These are phyloP conservation scores for Starmerella stellata DNA, from an alignment of 805 yeast species.

Conservation along the genomic window DNA sequence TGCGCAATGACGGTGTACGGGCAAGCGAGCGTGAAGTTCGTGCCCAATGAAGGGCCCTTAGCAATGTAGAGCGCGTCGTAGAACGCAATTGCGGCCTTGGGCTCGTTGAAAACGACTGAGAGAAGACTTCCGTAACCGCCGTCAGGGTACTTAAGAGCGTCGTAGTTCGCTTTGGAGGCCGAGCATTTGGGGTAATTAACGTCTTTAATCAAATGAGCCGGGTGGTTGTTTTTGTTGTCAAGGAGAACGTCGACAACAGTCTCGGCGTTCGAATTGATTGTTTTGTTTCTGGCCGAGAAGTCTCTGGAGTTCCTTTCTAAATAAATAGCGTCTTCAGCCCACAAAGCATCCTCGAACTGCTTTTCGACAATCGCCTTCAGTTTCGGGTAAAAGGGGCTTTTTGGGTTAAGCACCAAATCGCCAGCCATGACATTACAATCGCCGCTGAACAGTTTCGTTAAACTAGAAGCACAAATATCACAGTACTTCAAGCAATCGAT, in stretches of 20 bases:
- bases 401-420: slow-evolving; percentile 58
- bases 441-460: slow-evolving; percentile 85
- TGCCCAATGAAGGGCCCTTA: slow-evolving; percentile 84
- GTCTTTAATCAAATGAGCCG: slow-evolving; percentile 33
- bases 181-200: slow-evolving; percentile 54
- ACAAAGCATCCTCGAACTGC: slow-evolving; percentile 56
- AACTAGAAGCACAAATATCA: slow-evolving; percentile 73
- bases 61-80: slow-evolving; percentile 52
- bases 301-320: slow-evolving; percentile 88
- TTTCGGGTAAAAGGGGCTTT: slow-evolving; percentile 31
- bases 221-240: slow-evolving; percentile 13
- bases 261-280: slow-evolving; percentile 26
- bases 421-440: slow-evolving; percentile 96
- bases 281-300: slow-evolving; percentile 42
- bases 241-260: slow-evolving; percentile 22
- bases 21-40: slow-evolving; percentile 74
- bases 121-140: slow-evolving; percentile 87
- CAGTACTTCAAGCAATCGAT: slow-evolving; percentile 62
- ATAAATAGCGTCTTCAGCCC: slow-evolving; percentile 89
- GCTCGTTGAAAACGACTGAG: slow-evolving; percentile 49
- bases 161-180: slow-evolving; percentile 45
- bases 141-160: slow-evolving; percentile 39
- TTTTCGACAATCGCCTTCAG: slow-evolving; percentile 35
- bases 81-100: slow-evolving; percentile 49
- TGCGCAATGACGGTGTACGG: slow-evolving; percentile 83